Percentiles rank a stretch among this genome's conserved stretches.
Evolutionary conservation across 805 yeast genomes (phyloP).

Genomic region (Saccharomycopsis selenospora): DNA sequence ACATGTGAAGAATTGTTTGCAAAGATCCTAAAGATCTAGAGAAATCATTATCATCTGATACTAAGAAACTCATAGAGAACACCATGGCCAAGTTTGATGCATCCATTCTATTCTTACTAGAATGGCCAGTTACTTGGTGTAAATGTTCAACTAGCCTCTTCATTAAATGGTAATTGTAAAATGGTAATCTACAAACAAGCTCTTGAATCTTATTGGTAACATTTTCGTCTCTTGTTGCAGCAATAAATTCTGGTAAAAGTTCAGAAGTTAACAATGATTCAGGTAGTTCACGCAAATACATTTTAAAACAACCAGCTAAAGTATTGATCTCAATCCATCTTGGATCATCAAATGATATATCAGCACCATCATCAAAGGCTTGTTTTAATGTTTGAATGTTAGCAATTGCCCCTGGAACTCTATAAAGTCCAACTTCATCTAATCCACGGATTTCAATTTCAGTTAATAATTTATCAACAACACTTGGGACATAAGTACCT

Average conservation of each 20-base stretch:
- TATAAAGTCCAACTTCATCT: slow-evolving; percentile 84
- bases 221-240: slow-evolving; percentile 31
- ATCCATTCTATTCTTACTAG: slow-evolving; percentile 74
- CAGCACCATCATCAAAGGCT: slow-evolving; percentile 45
- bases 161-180: slow-evolving; percentile 59
- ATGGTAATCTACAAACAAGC: slow-evolving; percentile 45
- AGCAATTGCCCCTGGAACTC: slow-evolving; percentile 61
- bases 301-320: slow-evolving; percentile 80
- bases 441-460: slow-evolving; percentile 84
- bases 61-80: slow-evolving; percentile 56
- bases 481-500: slow-evolving; percentile 49
- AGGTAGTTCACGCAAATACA: slow-evolving; percentile 78
- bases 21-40: slow-evolving; percentile 42
- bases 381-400: slow-evolving; percentile 46
- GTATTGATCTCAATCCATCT: slow-evolving; percentile 77
- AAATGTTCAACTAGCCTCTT: slow-evolving; percentile 64
- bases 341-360: slow-evolving; percentile 42
- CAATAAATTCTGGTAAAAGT: slow-evolving; percentile 52
- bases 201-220: slow-evolving; percentile 26
- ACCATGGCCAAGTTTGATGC: slow-evolving; percentile 88
- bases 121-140: slow-evolving; percentile 56
- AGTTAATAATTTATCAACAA: slow-evolving; percentile 56
- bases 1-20: slow-evolving; percentile 43
- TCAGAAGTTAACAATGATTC: slow-evolving; percentile 70
- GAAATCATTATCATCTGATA: slow-evolving; percentile 32